phyloP scores from a whole-genome alignment of 164 flowering plant genomes.

The Pachysandra terminalis region DNA sequence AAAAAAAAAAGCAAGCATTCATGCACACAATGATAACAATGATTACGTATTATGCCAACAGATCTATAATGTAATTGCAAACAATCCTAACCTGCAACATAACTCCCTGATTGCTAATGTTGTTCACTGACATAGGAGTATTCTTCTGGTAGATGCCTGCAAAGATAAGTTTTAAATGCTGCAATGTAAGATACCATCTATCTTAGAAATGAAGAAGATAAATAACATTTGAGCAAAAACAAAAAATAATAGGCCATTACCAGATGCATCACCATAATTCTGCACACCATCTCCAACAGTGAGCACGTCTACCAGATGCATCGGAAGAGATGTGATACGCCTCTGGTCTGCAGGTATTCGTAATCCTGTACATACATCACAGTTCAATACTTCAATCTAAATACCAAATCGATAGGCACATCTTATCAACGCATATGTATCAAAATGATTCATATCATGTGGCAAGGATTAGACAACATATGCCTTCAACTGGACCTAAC shows the following conservation, averaged over 20 bases:
- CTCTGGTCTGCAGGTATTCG: conserved; percentile 81
- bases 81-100: conserved; percentile 61
- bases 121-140: conserved; percentile 56
- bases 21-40: no score
- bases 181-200: conserved; percentile 2
- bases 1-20: no score
- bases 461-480: background rate
- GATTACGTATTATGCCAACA: background rate
- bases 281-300: conserved; percentile 53
- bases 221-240: conserved; percentile 1
- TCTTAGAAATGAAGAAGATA: background rate
- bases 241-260: conserved; percentile 30
- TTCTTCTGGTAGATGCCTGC: conserved; percentile 76
- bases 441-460: background rate
- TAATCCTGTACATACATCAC: conserved; percentile 44
- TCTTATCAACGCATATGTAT: background rate
- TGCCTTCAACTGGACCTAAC: background rate
- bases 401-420: background rate
- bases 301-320: conserved; percentile 80
- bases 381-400: background rate
- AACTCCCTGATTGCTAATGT: conserved; percentile 45
- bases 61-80: background rate
- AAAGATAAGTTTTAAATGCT: conserved; percentile 7
- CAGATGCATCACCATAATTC: conserved; percentile 58
- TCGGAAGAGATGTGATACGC: conserved; percentile 73